Percentiles rank a stretch among this genome's conserved stretches.
Evolutionary conservation across 768 basidiomycete genomes (phyloP).

Genomic region (Stropharia rugosoannulata): DNA sequence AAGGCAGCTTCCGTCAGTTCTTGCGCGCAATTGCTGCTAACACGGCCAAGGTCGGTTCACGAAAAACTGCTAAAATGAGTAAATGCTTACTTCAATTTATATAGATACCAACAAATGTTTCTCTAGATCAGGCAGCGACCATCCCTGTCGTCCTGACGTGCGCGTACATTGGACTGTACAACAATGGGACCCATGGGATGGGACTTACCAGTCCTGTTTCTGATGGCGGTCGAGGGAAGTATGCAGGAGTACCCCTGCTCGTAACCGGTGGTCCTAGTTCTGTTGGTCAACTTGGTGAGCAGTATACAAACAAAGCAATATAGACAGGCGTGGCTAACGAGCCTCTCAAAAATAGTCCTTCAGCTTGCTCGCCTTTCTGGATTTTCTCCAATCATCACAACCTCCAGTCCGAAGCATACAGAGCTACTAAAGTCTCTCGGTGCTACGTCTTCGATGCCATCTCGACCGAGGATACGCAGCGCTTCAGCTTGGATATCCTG

Average conservation of each 20-base stretch:
- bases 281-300: slow-evolving; percentile 45
- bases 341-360: slow-evolving; percentile 13
- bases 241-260: slow-evolving; percentile 39
- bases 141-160: slow-evolving; percentile 31
- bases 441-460: slow-evolving; percentile 26
- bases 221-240: slow-evolving; percentile 20
- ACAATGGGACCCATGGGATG: slow-evolving; percentile 4
- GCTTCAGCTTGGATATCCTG: slow-evolving; percentile 21
- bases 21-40: slow-evolving; percentile 2
- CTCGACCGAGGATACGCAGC: slow-evolving; percentile 19
- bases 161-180: slow-evolving; percentile 36
- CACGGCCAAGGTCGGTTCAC: slow-evolving; percentile 2
- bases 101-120: slow-evolving; percentile 33
- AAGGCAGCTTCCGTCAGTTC: slow-evolving; percentile 29
- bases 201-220: slow-evolving; percentile 5
- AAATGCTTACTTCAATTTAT: not conserved
- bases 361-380: slow-evolving; percentile 39
- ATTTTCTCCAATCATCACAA: slow-evolving; percentile 40
- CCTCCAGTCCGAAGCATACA: slow-evolving; percentile 29
- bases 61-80: not conserved
- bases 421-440: slow-evolving; percentile 33
- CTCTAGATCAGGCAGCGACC: slow-evolving; percentile 37
- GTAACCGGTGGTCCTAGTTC: slow-evolving; percentile 49
- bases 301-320: no score
- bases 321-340: slow-evolving; percentile 23